A percentile compares a stretch with the other conserved stretches of the same genome.
These are phyloP conservation scores for Casuarina cunninghamiana DNA, from an alignment of 306 rosid species.

Conservation along the genomic window DNA sequence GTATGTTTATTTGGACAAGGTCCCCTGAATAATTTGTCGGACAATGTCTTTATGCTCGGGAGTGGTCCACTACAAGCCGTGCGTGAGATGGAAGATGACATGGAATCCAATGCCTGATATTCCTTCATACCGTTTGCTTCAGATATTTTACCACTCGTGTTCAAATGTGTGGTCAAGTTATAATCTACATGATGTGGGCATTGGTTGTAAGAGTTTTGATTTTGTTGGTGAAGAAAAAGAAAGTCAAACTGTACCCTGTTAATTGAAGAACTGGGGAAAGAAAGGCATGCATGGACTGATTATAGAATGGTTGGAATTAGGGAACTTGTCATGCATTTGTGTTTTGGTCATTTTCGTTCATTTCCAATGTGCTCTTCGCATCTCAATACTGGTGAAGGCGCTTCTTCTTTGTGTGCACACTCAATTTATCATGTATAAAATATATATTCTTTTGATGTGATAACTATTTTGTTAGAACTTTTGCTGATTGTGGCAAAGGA, in stretches of 20 bases:
- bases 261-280: not conserved
- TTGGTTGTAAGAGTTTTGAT: slow-evolving; percentile 22
- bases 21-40: slow-evolving; percentile 41
- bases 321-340: not conserved
- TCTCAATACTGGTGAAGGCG: not conserved
- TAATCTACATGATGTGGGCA: slow-evolving; percentile 7
- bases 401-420: not conserved
- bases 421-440: no score
- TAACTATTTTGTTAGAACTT: no score
- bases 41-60: slow-evolving; percentile 36
- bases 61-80: slow-evolving; percentile 52
- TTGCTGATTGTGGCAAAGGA: no score
- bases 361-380: not conserved
- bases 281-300: not conserved
- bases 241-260: slow-evolving; percentile 9
- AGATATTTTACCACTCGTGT: slow-evolving; percentile 12
- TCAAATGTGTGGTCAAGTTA: slow-evolving; percentile 27
- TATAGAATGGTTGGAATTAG: not conserved
- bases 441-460: no score
- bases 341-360: not conserved
- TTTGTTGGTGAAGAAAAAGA: slow-evolving; percentile 33
- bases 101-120: slow-evolving; percentile 39
- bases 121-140: not conserved
- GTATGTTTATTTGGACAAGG: slow-evolving; percentile 48
- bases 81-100: slow-evolving; percentile 46